phyloP scores from a whole-genome alignment of 805 yeast species.

The Zygosaccharomyces bailii region DNA sequence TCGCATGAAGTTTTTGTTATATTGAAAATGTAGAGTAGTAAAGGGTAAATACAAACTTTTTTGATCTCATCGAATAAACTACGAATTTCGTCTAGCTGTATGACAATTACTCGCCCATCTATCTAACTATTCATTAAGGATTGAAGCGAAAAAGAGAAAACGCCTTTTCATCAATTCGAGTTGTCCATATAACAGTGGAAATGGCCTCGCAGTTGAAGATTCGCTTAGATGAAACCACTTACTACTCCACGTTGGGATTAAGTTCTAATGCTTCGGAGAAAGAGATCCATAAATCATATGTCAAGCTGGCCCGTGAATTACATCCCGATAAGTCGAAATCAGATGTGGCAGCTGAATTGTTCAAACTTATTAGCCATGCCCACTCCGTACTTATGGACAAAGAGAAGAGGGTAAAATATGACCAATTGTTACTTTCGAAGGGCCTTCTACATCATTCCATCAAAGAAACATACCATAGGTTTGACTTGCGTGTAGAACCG shows the following conservation, averaged over 20 bases:
- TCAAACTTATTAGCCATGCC: constrained; percentile 33
- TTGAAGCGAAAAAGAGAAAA: neutral
- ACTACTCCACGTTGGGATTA: constrained; percentile 31
- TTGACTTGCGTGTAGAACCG: neutral
- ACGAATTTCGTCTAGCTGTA: neutral
- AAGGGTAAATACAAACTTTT: neutral
- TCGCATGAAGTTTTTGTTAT: no score
- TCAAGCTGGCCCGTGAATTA: constrained; percentile 63
- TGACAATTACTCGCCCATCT: neutral
- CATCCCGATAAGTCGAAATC: constrained; percentile 79
- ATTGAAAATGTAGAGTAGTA: no score
- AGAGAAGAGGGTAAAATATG: constrained; percentile 23
- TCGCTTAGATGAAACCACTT: constrained; percentile 31
- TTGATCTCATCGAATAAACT: neutral
- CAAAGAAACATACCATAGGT: constrained; percentile 1
- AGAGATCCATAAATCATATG: constrained; percentile 70
- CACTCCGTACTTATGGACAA: constrained; percentile 31
- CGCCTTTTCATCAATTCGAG: neutral
- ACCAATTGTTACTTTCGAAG: constrained; percentile 17
- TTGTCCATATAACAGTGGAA: neutral
- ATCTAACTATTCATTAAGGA: neutral
- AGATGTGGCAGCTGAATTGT: constrained; percentile 32
- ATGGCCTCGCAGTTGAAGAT: constrained; percentile 16
- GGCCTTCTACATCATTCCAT: constrained; percentile 23
- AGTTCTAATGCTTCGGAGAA: constrained; percentile 24